These are phyloP conservation scores for Takashimella tepidaria DNA, from an alignment of 1,284 basidiomycete genomes.

Conservation along the genomic window DNA sequence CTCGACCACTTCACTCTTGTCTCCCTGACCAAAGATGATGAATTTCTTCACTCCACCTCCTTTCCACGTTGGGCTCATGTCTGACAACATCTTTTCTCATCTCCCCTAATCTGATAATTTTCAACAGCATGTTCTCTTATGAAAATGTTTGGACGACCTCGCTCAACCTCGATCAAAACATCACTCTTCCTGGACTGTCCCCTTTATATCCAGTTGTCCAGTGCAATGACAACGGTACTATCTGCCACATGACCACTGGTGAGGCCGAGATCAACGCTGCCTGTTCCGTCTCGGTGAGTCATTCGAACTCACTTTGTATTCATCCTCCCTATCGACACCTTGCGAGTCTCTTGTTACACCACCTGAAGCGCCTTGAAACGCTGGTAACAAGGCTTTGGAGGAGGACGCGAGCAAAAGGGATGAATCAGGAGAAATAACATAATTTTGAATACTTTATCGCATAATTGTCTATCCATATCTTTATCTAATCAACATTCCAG, in stretches of 20 bases:
- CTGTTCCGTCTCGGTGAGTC: constrained; percentile 40
- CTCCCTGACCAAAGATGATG: background rate
- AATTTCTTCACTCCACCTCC: background rate
- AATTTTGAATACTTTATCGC: too few relatives aligned
- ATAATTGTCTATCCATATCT: too few relatives aligned
- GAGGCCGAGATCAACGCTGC: constrained; percentile 55
- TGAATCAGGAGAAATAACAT: too few relatives aligned
- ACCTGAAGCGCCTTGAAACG: background rate
- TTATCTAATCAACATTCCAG: too few relatives aligned
- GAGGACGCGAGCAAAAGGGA: too few relatives aligned
- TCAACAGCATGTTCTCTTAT: constrained; percentile 39
- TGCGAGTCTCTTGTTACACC: background rate
- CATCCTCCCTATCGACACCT: background rate
- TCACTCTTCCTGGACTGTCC: constrained; percentile 50
- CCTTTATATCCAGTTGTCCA: constrained; percentile 50
- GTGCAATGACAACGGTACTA: constrained; percentile 47
- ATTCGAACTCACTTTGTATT: too few relatives aligned
- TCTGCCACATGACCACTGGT: constrained; percentile 48
- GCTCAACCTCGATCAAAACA: constrained; percentile 44
- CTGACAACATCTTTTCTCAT: background rate
- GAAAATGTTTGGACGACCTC: constrained; percentile 43
- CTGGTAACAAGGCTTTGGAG: constrained; percentile 38
- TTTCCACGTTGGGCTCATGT: too few relatives aligned
- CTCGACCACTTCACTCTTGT: background rate
- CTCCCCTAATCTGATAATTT: background rate